Base-by-base conservation (phyloP, 306 rosid species). In the Prunus mume region DNA sequence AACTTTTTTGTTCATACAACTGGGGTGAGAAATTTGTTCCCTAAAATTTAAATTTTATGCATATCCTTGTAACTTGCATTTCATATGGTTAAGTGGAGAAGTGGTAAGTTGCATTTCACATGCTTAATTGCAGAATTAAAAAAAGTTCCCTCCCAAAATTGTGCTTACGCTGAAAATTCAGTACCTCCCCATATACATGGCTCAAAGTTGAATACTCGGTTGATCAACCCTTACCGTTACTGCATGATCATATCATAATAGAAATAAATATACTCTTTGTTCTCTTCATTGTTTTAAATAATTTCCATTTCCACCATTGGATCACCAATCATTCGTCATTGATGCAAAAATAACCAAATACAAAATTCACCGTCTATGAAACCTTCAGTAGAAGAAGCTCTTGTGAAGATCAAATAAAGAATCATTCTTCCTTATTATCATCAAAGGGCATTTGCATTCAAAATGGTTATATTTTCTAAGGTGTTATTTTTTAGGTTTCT, bases 1-100 rank as follows among this genome's bases (percentile, higher is more conserved):
- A 83, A 74, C 55, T 88, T 91, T 66, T 90, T 79, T 67, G 91
- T 93, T 74, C 98, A 93, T 73, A 73, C 72, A n/a, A 73, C 88
- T 55, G 90, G 89, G 97, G 98, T 93, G 83, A 90, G 93, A 58
- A 65, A 9, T 27, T 57, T 45, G 5, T 68, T 62, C 0, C 47
- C 20, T 30, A 38, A 22, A 38, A 5, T 38, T 65, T 34, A 51
- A 9, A 38, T 68, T 76, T 68, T 50, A 45, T 17, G 20, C 51
- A 51, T 12, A 41, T 67, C 68, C 41, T 20, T 50, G 10, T 46
- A 50, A 20, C 56, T 34, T 41, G 14, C 15, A 7, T 47, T 47
- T 47, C 15, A 12, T 38, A 38, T 38, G 9, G 8, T 38, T 38
- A 38, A 6, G 9, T 38, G 9, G 9, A 38, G 9, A 38, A 38